Percentiles rank a stretch among this genome's conserved stretches.
These are phyloP conservation scores for Raphidocelis subcapitata DNA, from an alignment of 139 green algal species.

Conservation along the genomic window DNA sequence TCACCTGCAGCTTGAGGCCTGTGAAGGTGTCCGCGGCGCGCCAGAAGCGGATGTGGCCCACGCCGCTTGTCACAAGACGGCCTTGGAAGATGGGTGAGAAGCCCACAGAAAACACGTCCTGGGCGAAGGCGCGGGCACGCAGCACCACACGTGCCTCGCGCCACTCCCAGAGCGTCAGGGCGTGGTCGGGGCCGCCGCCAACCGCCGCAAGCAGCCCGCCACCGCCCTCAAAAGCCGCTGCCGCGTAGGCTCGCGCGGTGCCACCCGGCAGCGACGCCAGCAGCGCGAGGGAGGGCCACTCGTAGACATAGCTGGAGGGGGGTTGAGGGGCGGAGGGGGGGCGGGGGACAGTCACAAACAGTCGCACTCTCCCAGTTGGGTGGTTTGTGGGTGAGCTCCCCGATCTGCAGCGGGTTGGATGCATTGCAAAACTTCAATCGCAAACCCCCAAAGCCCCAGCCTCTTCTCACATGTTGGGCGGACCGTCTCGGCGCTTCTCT, in stretches of 20 bases:
- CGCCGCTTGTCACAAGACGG: conserved; percentile 63
- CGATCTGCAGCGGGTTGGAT: too few relatives aligned
- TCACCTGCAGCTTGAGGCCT: conserved; percentile 84
- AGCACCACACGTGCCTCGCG: conserved; percentile 34
- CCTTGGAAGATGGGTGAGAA: conserved; percentile 72
- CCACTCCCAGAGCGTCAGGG: conserved; percentile 86
- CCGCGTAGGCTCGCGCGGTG: conserved; percentile 67
- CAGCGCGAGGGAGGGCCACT: conserved; percentile 43
- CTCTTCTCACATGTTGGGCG: conserved; percentile 51
- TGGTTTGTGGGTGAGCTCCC: too few relatives aligned
- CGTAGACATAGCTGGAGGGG: conserved; percentile 45
- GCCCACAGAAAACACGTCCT: conserved; percentile 65
- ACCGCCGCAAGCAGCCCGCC: conserved; percentile 76
- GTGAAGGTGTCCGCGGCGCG: conserved; percentile 87
- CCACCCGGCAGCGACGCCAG: conserved; percentile 53
- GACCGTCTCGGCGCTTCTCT: conserved; percentile 51
- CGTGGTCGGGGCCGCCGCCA: conserved; percentile 72
- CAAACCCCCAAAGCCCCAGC: too few relatives aligned
- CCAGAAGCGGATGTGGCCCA: conserved; percentile 89
- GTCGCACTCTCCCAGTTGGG: too few relatives aligned
- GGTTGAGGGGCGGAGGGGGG: too few relatives aligned
- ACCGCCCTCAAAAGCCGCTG: conserved; percentile 51
- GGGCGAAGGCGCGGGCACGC: conserved; percentile 77
- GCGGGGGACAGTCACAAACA: too few relatives aligned
- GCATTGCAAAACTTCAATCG: too few relatives aligned